Evolutionary conservation across 768 basidiomycete genomes (phyloP).

Genomic region (Russula sp.): DNA sequence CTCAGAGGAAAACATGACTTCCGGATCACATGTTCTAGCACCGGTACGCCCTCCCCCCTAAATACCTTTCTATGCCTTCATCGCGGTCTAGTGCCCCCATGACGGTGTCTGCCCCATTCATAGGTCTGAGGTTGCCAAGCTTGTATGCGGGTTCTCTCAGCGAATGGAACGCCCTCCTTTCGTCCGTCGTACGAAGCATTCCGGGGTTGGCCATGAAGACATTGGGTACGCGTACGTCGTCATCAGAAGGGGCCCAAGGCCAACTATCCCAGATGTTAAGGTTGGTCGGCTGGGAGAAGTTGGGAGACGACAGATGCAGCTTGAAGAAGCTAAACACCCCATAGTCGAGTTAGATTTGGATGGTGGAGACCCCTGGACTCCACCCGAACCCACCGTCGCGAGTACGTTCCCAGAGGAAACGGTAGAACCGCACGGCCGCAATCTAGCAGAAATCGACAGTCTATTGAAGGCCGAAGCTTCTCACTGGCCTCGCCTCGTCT

Average conservation of each 20-base stretch:
- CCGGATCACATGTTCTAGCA: conserved; percentile 79
- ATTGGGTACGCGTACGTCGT: conserved; percentile 87
- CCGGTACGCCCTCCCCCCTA: conserved; percentile 52
- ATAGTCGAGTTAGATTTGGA: conserved; percentile 26
- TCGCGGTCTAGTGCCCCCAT: conserved; percentile 71
- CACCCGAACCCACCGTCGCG: neutral
- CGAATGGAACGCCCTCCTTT: conserved; percentile 83
- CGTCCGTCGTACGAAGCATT: conserved; percentile 83
- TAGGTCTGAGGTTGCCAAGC: conserved; percentile 43
- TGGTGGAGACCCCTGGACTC: conserved; percentile 11
- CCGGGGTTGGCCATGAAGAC: conserved; percentile 78
- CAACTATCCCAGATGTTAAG: conserved; percentile 34
- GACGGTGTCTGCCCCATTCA: conserved; percentile 79
- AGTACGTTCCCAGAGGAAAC: neutral
- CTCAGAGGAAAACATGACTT: conserved; percentile 32
- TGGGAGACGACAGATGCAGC: conserved; percentile 41
- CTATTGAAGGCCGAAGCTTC: conserved; percentile 70
- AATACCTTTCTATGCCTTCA: conserved; percentile 2
- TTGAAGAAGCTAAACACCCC: conserved; percentile 26
- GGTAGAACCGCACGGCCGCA: conserved; percentile 1
- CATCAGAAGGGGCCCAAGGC: conserved; percentile 72
- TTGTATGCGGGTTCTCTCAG: conserved; percentile 81
- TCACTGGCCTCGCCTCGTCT: conserved; percentile 85
- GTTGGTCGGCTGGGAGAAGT: conserved; percentile 51
- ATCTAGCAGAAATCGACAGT: conserved; percentile 40